Evolutionary conservation across 768 basidiomycete species (phyloP).

Genomic region (Collybiopsis confluens): DNA sequence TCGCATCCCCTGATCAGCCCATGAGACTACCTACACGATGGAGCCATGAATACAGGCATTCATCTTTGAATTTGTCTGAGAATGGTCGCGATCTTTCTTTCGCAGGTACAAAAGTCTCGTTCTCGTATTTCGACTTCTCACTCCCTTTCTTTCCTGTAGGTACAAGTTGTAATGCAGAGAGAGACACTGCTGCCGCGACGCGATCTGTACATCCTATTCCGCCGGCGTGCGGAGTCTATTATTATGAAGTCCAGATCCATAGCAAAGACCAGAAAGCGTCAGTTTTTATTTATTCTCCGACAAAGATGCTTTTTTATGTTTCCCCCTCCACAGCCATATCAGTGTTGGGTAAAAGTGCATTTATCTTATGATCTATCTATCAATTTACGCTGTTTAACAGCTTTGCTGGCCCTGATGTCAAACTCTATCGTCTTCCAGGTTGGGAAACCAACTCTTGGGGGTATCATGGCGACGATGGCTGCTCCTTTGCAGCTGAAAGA

Average conservation of each 20-base stretch:
- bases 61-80: conserved; percentile 53
- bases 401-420: conserved; percentile 62
- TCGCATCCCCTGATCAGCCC: conserved; percentile 32
- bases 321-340: conserved; percentile 55
- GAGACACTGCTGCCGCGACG: conserved; percentile 82
- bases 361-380: neutral
- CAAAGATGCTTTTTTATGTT: conserved; percentile 14
- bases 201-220: conserved; percentile 78
- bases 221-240: conserved; percentile 85
- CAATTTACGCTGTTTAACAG: conserved; percentile 30
- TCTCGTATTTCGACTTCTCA: conserved; percentile 1
- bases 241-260: conserved; percentile 86
- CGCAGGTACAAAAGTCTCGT: conserved; percentile 40
- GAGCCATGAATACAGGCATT: conserved; percentile 65
- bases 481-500: conserved; percentile 68
- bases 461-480: conserved; percentile 89
- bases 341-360: conserved; percentile 63
- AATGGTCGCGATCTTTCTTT: conserved; percentile 76
- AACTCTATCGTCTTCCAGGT: conserved; percentile 74
- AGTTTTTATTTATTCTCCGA: conserved; percentile 19
- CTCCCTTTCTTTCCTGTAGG: conserved; percentile 34
- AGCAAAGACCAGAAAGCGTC: conserved; percentile 81
- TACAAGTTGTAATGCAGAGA: conserved; percentile 55
- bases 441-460: conserved; percentile 88
- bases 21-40: conserved; percentile 72